Base-by-base conservation (phyloP, 495 filamentous ascomycete species). In the Tuber borchii region DNA sequence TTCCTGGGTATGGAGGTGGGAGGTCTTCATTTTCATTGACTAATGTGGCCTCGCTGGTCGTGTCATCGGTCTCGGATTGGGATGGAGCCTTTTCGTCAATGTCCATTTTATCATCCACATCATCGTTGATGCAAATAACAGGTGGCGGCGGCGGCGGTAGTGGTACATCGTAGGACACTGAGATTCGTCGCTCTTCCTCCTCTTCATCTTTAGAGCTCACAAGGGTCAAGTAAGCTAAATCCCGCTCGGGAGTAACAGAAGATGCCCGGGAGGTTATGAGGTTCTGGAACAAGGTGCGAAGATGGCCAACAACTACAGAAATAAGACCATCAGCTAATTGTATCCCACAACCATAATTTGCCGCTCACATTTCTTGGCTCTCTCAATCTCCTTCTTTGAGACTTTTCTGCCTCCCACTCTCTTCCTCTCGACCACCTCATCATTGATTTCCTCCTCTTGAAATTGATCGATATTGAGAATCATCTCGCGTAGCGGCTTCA, bases 151-250 rank as follows among this genome's bases (percentile, higher is more conserved):
- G 56, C 17, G 45, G 45, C 2, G 56, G 56, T 34, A 65, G 26
- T 2, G 56, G 56, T 12, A 78, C 70, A 44, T 81, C 77, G 48
- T 83, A 75, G 61, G 83, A 80, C 78, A 74, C 75, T 39, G 75
- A 79, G 56, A 79, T 72, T 37, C 76, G 79, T 61, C 77, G 74
- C 65, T 79, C 77, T 45, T 83, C 81, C 42, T 77, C 78, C 22
- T 71, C 88, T 81, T 90, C 89, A 44, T 87, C 87, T 43, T 87
- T 86, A 4, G 88, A 86, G 74, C 87, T 90, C 76, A 91, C 88
- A 68, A 95, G 86, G 4, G 94, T 93, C 43, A 95, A 88, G 56
- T 93, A 90, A 34, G 94, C 95, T 77, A 98, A 88, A 77, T 95
- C 91, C 72, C 89, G 89, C 17, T 91, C 88, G 0, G 95, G 95